These are phyloP conservation scores for Geranomyces variabilis DNA, from an alignment of 192 early-diverging fungal genomes.

Conservation along the genomic window DNA sequence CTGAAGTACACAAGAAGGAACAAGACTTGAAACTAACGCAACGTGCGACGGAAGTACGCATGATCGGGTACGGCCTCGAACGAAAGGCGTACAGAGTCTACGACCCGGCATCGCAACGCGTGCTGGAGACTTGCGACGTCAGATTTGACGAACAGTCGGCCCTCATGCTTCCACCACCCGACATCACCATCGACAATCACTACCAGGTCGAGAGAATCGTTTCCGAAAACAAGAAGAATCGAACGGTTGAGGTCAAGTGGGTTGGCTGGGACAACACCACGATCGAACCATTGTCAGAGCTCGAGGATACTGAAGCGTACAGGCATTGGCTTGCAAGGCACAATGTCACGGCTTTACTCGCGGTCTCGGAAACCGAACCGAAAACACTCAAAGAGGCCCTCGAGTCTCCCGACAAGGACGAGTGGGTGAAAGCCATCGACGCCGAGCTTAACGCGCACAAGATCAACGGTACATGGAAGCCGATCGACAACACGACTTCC, in stretches of 20 bases:
- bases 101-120: not conserved
- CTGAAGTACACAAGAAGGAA: not conserved
- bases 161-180: not conserved
- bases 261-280: not conserved
- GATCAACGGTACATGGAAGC: conserved; percentile 3
- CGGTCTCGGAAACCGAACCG: not conserved
- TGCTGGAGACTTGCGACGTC: not conserved
- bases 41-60: not conserved
- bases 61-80: conserved; percentile 3
- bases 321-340: no score
- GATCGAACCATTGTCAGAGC: not conserved
- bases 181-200: no score
- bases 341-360: no score
- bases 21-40: not conserved
- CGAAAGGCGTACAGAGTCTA: not conserved
- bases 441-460: not conserved
- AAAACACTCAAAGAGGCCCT: not conserved
- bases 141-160: not conserved
- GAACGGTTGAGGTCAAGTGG: not conserved
- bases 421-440: not conserved
- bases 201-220: no score
- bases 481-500: not conserved
- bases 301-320: no score
- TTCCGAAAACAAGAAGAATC: not conserved
- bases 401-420: not conserved